phyloP scores from a whole-genome alignment of 2,329 filamentous ascomycete genomes.

The Fusarium compactum region DNA sequence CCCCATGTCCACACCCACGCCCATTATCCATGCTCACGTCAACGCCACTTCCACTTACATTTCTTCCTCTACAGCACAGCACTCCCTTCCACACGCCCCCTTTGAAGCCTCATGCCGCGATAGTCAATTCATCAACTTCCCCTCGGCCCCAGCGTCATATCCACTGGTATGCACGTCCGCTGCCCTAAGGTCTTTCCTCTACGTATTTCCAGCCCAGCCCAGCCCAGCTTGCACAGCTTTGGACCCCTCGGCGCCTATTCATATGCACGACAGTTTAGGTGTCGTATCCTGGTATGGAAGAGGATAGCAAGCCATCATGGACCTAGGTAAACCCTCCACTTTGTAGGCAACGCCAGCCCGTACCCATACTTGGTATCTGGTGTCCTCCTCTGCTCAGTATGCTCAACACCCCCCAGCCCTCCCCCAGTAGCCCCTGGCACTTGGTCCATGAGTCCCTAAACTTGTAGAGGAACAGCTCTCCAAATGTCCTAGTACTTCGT shows the following conservation, averaged over 20 bases:
- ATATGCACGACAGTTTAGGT: conserved; percentile 49
- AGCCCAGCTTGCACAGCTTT: conserved; percentile 22
- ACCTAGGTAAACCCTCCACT: conserved; percentile 23
- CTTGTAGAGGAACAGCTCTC: conserved; percentile 41
- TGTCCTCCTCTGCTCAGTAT: conserved; percentile 19
- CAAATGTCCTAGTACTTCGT: conserved; percentile 39
- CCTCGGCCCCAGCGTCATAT: conserved; percentile 31
- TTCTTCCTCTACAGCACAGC: neutral
- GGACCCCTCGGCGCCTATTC: conserved; percentile 48
- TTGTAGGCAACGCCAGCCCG: conserved; percentile 35
- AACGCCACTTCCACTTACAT: conserved; percentile 21
- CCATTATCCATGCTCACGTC: conserved; percentile 10
- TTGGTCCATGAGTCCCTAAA: conserved; percentile 34
- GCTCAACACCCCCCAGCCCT: conserved; percentile 28
- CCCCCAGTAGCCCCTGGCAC: conserved; percentile 31
- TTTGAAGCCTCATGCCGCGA: conserved; percentile 20
- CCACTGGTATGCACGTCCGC: conserved; percentile 42
- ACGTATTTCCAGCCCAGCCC: conserved; percentile 33
- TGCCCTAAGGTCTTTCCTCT: conserved; percentile 33
- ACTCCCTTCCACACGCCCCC: conserved; percentile 16
- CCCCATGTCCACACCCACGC: conserved; percentile 9
- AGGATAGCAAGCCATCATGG: conserved; percentile 20
- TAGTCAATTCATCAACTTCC: conserved; percentile 27
- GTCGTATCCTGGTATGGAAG: conserved; percentile 33
- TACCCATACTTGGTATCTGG: conserved; percentile 39